Evolutionary conservation across 345 rosid genomes (phyloP).

Genomic region (Lepidium sativum): DNA sequence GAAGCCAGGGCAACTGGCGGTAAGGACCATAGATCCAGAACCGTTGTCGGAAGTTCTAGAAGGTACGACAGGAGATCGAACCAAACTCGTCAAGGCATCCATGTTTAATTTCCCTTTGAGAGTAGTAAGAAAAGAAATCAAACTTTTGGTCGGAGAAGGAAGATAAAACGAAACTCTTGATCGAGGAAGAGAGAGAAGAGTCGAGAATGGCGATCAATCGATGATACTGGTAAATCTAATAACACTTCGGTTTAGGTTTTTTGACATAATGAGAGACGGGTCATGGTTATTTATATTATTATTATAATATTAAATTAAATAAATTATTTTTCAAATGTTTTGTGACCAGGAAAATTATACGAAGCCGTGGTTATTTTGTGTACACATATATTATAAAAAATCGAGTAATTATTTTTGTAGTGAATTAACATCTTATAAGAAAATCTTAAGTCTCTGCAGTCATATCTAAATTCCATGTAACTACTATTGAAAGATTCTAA

Average conservation of each 20-base stretch:
- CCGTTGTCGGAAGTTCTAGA: constrained; percentile 22
- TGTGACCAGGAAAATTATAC: constrained; percentile 8
- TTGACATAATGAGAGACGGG: neutral
- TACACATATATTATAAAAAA: too few species aligned
- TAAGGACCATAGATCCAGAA: constrained; percentile 30
- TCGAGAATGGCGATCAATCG: neutral
- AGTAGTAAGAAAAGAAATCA: neutral
- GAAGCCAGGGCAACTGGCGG: constrained; percentile 34
- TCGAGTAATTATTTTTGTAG: too few species aligned
- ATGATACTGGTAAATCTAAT: neutral
- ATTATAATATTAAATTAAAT: neutral
- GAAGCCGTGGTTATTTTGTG: constrained; percentile 9
- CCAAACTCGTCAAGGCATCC: constrained; percentile 39
- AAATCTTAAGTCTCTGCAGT: neutral
- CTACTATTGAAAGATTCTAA: too few species aligned
- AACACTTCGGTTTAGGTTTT: constrained; percentile 6
- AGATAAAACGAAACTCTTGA: constrained; percentile 10
- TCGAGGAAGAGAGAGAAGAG: neutral
- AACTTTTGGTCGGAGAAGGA: constrained; percentile 1
- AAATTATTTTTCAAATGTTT: neutral
- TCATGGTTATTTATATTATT: constrained; percentile 9
- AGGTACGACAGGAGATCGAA: constrained; percentile 27
- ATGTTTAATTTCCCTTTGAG: constrained; percentile 16
- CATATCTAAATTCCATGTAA: neutral
- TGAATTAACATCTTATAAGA: too few species aligned